These are phyloP conservation scores for Ogataea haglerorum DNA, from an alignment of 805 yeast genomes.

Conservation along the genomic window DNA sequence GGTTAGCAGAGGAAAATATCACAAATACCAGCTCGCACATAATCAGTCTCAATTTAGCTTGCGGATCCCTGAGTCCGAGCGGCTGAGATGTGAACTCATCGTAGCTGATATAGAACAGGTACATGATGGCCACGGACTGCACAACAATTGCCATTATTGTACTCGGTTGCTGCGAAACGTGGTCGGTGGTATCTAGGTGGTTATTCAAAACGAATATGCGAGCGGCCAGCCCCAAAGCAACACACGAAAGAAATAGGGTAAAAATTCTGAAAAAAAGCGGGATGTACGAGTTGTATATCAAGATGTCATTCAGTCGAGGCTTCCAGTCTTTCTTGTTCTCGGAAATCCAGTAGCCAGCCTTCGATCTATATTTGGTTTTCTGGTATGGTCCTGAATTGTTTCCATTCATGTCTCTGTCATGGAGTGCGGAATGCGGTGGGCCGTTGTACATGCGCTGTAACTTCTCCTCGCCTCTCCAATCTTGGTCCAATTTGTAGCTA, in stretches of 20 bases:
- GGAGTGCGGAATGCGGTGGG: constrained; percentile 22
- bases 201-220: constrained; percentile 47
- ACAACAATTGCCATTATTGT: constrained; percentile 91
- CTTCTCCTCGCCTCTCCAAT: constrained; percentile 73
- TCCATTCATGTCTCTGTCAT: constrained; percentile 17
- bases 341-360: constrained; percentile 65
- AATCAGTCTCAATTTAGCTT: constrained; percentile 75
- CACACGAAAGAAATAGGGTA: constrained; percentile 53
- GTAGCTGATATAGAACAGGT: constrained; percentile 75
- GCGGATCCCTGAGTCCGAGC: constrained; percentile 81
- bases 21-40: constrained; percentile 83
- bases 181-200: constrained; percentile 32
- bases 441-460: constrained; percentile 50
- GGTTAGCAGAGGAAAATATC: constrained; percentile 82
- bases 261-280: constrained; percentile 71
- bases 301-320: constrained; percentile 54
- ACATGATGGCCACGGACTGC: constrained; percentile 72
- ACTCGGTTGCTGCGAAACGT: constrained; percentile 73
- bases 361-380: constrained; percentile 44
- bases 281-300: constrained; percentile 73
- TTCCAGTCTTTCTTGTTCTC: constrained; percentile 61
- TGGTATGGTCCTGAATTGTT: constrained; percentile 21
- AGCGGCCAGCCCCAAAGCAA: constrained; percentile 71
- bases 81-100: constrained; percentile 95
- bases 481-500: constrained; percentile 37